Base-by-base conservation (phyloP, 2,329 filamentous ascomycete genomes). In the Plectosphaerella cucumerina region DNA sequence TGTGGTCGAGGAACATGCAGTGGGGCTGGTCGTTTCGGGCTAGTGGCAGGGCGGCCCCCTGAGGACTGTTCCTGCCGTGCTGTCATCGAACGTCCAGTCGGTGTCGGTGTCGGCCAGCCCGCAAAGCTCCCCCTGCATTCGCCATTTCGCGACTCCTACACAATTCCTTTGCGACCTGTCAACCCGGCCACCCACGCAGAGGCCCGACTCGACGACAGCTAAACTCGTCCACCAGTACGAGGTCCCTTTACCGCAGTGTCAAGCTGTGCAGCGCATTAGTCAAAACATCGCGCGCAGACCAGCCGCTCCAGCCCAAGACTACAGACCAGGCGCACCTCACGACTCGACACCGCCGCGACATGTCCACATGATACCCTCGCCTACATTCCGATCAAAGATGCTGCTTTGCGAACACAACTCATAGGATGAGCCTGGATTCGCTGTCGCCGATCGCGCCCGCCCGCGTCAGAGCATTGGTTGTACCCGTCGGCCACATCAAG, bases 381-480 rank as follows among this genome's bases (percentile, higher is more conserved):
- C 20, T 11, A 35, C 42, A 37, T 42, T 23, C 34, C 46, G 44
- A n/a, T 50, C 11, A 51, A 56, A 53, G 55, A 57, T 57, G 55
- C 55, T 55, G 53, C 43, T 53, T 47, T 34, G 46, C 34, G 49
- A 42, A 52, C 26, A 51, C 69, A 67, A 65, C 74, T 77, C 73
- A 70, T 77, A 87, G 73, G 66, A 96, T 96, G 91, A 86, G 82
- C 74, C 80, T 89, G 73, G 93, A 97, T 77, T 86, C 89, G 70
- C 83, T 96, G 69, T 88, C 92, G 68, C 91, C 93, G 70, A 85
- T 92, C 75, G 89, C 92, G 70, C 91, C 91, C 67, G 93, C 91
- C 74, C 88, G 89, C 79, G 84, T 97, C 65, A 89, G 89, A 74
- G 90, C 87, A 56, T 82, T 97, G 60, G 81, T 96, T 53, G 76